A percentile compares a stretch with the other conserved stretches of the same genome.
Conservation (phyloP, 441 rosid species). For the Adansonia grandidieri region DNA sequence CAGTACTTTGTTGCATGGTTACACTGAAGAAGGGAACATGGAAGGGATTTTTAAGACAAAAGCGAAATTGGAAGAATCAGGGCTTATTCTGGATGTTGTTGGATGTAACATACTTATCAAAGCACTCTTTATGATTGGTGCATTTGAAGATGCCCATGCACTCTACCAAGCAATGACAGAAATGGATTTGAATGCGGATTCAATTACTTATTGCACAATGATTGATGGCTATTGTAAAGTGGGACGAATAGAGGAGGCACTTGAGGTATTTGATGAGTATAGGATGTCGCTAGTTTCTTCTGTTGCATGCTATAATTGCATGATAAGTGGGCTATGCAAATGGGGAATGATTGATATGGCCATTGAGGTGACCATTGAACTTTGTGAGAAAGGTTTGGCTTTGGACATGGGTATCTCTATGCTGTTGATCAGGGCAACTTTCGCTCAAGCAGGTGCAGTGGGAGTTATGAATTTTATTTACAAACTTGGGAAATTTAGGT, state of each 20-base stretch:
- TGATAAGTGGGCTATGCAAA: conserved; percentile 65
- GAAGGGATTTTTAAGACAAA: conserved; percentile 57
- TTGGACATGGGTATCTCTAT: conserved; percentile 42
- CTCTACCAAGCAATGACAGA: conserved; percentile 63
- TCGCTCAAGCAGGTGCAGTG: conserved; percentile 45
- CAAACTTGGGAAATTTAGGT: conserved; percentile 46
- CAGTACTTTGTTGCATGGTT: conserved; percentile 69
- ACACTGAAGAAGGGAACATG: conserved; percentile 55
- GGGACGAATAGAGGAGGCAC: conserved; percentile 72
- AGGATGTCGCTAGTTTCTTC: conserved; percentile 54
- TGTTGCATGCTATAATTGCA: conserved; percentile 58
- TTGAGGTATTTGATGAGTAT: conserved; percentile 74
- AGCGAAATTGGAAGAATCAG: conserved; percentile 54
- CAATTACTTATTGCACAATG: conserved; percentile 60
- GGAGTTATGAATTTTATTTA: conserved; percentile 55
- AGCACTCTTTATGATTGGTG: conserved; percentile 73
- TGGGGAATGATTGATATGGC: conserved; percentile 65
- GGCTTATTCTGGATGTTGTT: conserved; percentile 59
- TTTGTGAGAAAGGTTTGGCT: conserved; percentile 51
- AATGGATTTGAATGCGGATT: conserved; percentile 59
- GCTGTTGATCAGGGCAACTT: conserved; percentile 49
- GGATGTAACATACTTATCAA: conserved; percentile 73
- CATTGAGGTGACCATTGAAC: conserved; percentile 57
- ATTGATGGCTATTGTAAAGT: conserved; percentile 61
- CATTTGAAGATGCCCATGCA: conserved; percentile 64